These are phyloP conservation scores for Marasmius sp. DNA, from an alignment of 1,284 basidiomycete genomes.

Conservation along the genomic window DNA sequence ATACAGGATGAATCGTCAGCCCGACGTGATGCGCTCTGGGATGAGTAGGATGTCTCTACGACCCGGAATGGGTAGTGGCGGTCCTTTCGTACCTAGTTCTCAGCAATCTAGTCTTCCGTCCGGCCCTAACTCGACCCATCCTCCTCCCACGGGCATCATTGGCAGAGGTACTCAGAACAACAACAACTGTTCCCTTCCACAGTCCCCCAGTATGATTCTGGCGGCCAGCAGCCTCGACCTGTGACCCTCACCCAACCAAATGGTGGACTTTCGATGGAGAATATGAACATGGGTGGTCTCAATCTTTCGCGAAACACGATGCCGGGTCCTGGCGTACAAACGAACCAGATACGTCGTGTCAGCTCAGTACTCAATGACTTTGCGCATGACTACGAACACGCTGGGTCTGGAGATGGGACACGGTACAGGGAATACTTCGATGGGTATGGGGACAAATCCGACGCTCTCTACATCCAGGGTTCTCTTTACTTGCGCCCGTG, in stretches of 20 bases:
- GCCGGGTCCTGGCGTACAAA: conserved; percentile 25
- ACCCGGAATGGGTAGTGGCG: background rate
- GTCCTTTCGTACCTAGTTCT: conserved; percentile 37
- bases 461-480: too few species aligned
- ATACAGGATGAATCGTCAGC: conserved; percentile 37
- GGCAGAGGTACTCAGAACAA: conserved; percentile 13
- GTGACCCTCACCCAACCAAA: conserved; percentile 31
- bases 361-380: conserved; percentile 48
- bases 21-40: conserved; percentile 44
- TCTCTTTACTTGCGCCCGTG: too few species aligned
- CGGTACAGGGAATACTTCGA: conserved; percentile 9
- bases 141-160: conserved; percentile 43
- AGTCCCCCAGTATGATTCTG: conserved; percentile 22
- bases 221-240: conserved; percentile 17
- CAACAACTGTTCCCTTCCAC: conserved; percentile 16
- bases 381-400: conserved; percentile 8
- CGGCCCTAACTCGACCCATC: conserved; percentile 33
- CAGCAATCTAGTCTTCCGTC: conserved; percentile 38
- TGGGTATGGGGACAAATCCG: conserved; percentile 28
- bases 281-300: background rate
- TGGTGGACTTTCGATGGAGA: conserved; percentile 30
- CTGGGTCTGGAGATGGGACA: conserved; percentile 31
- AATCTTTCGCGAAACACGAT: conserved; percentile 29
- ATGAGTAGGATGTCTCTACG: conserved; percentile 39
- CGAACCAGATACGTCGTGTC: conserved; percentile 44